Percentiles rank a stretch among this genome's conserved stretches.
These are phyloP conservation scores for Inga leiocalycina DNA, from an alignment of 306 rosid genomes.

Conservation along the genomic window DNA sequence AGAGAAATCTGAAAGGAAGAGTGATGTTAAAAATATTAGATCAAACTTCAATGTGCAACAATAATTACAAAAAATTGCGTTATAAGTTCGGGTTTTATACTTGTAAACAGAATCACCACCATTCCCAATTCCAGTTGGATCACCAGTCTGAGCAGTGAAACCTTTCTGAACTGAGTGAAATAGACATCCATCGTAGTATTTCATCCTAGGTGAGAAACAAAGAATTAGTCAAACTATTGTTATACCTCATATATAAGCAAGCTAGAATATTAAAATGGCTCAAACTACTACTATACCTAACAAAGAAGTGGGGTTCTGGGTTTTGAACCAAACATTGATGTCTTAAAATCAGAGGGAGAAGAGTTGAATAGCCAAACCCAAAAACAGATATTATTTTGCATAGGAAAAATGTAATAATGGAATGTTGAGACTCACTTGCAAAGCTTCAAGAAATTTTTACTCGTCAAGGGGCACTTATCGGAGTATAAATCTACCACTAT, in stretches of 20 bases:
- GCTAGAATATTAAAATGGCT: neutral
- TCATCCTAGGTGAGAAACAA: constrained; percentile 54
- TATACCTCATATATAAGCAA: neutral
- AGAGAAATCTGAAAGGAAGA: constrained; percentile 67
- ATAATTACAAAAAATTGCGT: neutral
- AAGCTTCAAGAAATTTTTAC: constrained; percentile 91
- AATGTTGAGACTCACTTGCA: constrained; percentile 60
- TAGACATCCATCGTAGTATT: constrained; percentile 83
- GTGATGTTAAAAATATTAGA: neutral
- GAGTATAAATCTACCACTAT: constrained; percentile 76
- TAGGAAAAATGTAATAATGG: neutral
- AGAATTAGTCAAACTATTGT: neutral
- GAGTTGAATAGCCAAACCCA: neutral
- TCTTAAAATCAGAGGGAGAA: neutral
- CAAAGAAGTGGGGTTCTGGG: neutral
- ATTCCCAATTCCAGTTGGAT: constrained; percentile 79
- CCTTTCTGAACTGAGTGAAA: constrained; percentile 91
- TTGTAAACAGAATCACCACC: constrained; percentile 84
- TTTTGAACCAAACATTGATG: neutral
- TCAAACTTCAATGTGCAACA: neutral
- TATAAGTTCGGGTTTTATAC: constrained; percentile 39
- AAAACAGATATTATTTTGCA: neutral
- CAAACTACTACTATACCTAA: no score
- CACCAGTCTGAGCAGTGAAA: constrained; percentile 95
- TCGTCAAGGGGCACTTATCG: constrained; percentile 77